Evolutionary conservation across 2,329 filamentous ascomycete species (phyloP).

Genomic region (Rachicladosporium sp.): DNA sequence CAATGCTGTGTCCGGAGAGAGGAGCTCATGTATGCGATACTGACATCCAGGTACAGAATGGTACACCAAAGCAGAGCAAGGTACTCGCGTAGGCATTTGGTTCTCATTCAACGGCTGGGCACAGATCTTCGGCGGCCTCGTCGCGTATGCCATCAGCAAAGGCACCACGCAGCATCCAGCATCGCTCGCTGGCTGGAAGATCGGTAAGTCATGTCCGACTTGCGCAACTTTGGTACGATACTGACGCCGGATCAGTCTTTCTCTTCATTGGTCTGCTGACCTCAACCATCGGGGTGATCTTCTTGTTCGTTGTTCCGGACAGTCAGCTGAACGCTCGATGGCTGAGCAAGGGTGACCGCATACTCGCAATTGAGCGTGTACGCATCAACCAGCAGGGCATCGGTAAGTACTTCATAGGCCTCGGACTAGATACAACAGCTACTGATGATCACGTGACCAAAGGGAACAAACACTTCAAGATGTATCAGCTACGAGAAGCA

Average conservation of each 20-base stretch:
- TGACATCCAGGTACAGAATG: slow-evolving; percentile 32
- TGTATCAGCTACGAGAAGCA: slow-evolving; percentile 50
- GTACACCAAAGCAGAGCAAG: slow-evolving; percentile 61
- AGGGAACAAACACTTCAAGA: slow-evolving; percentile 28
- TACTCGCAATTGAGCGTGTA: slow-evolving; percentile 58
- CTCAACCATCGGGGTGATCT: slow-evolving; percentile 28
- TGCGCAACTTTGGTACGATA: no score
- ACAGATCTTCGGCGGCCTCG: slow-evolving; percentile 49
- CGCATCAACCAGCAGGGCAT: slow-evolving; percentile 65
- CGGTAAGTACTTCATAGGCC: slow-evolving; percentile 24
- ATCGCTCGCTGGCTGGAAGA: slow-evolving; percentile 47
- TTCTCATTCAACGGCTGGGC: slow-evolving; percentile 55
- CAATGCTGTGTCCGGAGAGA: no score
- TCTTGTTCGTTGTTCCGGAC: slow-evolving; percentile 41
- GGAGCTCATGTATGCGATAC: no score
- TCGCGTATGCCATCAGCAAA: slow-evolving; percentile 52
- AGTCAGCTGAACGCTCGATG: slow-evolving; percentile 49
- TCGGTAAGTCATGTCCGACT: neutral
- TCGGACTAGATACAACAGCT: no score
- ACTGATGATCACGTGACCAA: no score
- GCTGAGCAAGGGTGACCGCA: slow-evolving; percentile 53
- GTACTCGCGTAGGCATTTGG: slow-evolving; percentile 51
- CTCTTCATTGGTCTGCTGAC: slow-evolving; percentile 34
- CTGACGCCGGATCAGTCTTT: slow-evolving; percentile 21
- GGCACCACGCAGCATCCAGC: slow-evolving; percentile 44